These are phyloP conservation scores for Aristolochia fimbriata DNA, from an alignment of 164 flowering plant species.

Conservation along the genomic window DNA sequence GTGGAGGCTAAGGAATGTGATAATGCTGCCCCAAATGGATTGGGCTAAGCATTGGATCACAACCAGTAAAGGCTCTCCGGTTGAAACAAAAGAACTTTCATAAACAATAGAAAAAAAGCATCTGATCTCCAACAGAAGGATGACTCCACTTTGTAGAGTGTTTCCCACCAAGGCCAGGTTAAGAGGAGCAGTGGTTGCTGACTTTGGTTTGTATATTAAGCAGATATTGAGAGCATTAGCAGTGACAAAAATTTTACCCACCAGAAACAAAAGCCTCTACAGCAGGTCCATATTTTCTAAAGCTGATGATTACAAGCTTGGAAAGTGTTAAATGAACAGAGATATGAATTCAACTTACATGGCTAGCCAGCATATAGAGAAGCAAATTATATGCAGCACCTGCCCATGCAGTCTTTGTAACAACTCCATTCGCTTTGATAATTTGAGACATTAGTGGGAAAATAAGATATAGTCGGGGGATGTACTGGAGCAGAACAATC, in stretches of 20 bases:
- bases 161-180: too few species aligned
- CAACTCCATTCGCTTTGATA: conserved; percentile 86
- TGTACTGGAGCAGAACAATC: conserved; percentile 78
- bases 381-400: conserved; percentile 96
- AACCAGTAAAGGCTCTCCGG: too few species aligned
- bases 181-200: too few species aligned
- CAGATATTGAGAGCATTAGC: too few species aligned
- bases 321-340: not conserved
- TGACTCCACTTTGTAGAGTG: too few species aligned
- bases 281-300: not conserved
- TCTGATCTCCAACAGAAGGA: too few species aligned
- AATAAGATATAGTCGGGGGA: conserved; percentile 83
- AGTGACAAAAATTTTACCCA: not conserved
- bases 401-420: conserved; percentile 98
- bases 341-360: conserved; percentile 46
- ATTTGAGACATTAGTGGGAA: conserved; percentile 86
- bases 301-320: not conserved
- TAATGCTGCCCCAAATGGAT: too few species aligned
- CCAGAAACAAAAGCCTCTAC: not conserved
- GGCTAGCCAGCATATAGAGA: conserved; percentile 89
- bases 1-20: too few species aligned
- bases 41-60: too few species aligned
- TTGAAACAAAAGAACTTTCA: too few species aligned
- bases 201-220: too few species aligned
- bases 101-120: too few species aligned